Base-by-base conservation (phyloP, 2,329 filamentous ascomycete species). In the Fusarium ramigenum region DNA sequence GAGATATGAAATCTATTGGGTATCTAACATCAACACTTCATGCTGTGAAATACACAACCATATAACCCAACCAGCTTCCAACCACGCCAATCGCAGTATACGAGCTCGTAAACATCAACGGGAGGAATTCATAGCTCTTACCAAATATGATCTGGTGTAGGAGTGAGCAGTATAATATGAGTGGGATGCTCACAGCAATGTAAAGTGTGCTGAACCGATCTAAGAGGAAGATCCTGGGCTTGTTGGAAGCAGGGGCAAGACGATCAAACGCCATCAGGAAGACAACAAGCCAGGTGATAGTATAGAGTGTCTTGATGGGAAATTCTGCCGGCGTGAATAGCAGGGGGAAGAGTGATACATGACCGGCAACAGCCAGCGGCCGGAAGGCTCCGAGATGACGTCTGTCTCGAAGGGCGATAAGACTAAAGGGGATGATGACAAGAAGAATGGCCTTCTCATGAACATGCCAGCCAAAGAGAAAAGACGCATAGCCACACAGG, bases 401-500 rank as follows among this genome's bases (percentile, higher is more conserved):
- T 58, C 96, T 90, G 81, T 98, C 95, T 80, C 93, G 93, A 58
- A 98, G 89, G 1, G 96, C 95, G 68, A 98, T 92, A 69, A 99
- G 88, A 76, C 93, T 97, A 85, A 98, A 98, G 1, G 96, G 96
- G 54, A 98, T 93, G 74, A 99, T 95, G 79, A 98, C 93, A 25
- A 98, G 89, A 28, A 99, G 88, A 64, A 99, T 93, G 4, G 96
- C 96, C 83, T 99, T 99, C 80, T 99, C 96, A 78, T 99, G 96
- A 14, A 99, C 96, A 79, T 99, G 96, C 95, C 96, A 99, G 63
- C 96, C 96, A 77, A 98, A 98, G 15, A 99, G 87, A 84, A 99
- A 99, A 0, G 96, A 98, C 1, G 96, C 93, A 80, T 98, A 99
- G 66, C 94, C 96, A 79, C 96, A 98, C 21, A 98, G 90, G 0